Percentiles rank a stretch among this genome's conserved stretches.
phyloP scores from a whole-genome alignment of 371 early-diverging fungal genomes.

The Mortierella sp. region DNA sequence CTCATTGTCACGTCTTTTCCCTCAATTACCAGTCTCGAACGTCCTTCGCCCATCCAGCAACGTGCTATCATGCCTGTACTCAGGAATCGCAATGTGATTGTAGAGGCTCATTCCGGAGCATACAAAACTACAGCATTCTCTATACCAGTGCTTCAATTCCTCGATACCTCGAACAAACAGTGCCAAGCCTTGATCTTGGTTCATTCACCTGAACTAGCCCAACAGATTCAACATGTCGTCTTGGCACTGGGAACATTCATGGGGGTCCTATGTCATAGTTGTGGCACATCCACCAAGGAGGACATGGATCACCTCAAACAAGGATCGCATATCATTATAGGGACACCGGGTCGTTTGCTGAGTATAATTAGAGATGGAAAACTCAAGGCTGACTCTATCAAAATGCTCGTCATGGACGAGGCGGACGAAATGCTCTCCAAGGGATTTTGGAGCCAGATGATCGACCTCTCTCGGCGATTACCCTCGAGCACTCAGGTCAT shows the following conservation, averaged over 20 bases:
- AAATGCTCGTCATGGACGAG: constrained; percentile 94
- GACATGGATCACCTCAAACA: constrained; percentile 71
- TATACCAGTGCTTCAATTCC: constrained; percentile 86
- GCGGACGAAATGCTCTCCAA: constrained; percentile 94
- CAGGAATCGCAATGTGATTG: constrained; percentile 86
- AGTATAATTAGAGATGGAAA: constrained; percentile 88
- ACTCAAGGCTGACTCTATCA: constrained; percentile 77
- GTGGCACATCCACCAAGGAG: constrained; percentile 85
- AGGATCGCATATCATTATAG: constrained; percentile 19
- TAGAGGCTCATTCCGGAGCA: constrained; percentile 88
- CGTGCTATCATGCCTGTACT: constrained; percentile 83
- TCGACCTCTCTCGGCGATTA: constrained; percentile 85
- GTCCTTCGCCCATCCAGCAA: not conserved
- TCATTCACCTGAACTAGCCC: constrained; percentile 90
- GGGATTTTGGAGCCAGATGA: constrained; percentile 92
- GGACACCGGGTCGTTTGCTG: constrained; percentile 77
- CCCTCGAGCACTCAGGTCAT: constrained; percentile 86
- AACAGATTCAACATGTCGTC: constrained; percentile 84
- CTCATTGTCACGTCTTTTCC: no score
- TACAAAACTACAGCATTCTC: constrained; percentile 97
- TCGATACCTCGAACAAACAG: constrained; percentile 74
- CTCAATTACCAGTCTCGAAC: not conserved
- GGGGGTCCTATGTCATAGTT: constrained; percentile 78
- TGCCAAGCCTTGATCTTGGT: constrained; percentile 89
- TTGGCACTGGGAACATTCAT: constrained; percentile 82